Evolutionary conservation across 495 filamentous ascomycete genomes (phyloP).

Genomic region (Sabuloglossum arenarium): DNA sequence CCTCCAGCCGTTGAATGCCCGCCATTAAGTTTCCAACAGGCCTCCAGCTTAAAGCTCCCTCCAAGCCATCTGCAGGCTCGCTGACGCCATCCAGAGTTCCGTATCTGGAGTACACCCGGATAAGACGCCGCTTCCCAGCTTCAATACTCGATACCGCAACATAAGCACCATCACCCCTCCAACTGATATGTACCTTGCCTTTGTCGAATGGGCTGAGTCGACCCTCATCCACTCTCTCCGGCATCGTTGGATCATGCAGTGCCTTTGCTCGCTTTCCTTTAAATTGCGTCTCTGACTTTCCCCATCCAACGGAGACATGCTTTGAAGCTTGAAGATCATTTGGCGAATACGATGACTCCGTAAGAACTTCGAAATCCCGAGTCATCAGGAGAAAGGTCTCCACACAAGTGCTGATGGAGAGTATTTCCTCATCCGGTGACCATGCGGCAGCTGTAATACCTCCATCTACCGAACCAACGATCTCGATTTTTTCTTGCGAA

Average conservation of each 20-base stretch:
- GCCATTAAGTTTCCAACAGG: conserved; percentile 80
- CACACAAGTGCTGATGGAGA: conserved; percentile 61
- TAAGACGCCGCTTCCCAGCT: conserved; percentile 40
- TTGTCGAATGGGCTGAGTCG: conserved; percentile 51
- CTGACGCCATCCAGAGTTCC: conserved; percentile 77
- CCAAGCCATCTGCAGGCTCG: conserved; percentile 80
- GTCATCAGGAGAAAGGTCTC: conserved; percentile 84
- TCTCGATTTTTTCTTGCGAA: conserved; percentile 64
- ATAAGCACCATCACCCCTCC: conserved; percentile 87
- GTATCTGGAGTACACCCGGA: conserved; percentile 79
- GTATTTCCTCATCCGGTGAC: conserved; percentile 86
- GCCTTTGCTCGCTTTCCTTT: conserved; percentile 82
- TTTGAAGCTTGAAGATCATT: conserved; percentile 75
- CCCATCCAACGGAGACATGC: conserved; percentile 97
- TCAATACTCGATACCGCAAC: conserved; percentile 70
- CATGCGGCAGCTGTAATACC: conserved; percentile 78
- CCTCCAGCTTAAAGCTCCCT: conserved; percentile 75
- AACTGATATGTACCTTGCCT: conserved; percentile 49
- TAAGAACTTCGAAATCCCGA: conserved; percentile 64
- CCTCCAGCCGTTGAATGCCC: conserved; percentile 48
- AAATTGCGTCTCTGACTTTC: conserved; percentile 95
- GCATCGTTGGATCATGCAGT: conserved; percentile 80
- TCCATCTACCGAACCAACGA: conserved; percentile 78
- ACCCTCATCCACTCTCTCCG: conserved; percentile 79
- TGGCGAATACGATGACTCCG: conserved; percentile 41